A percentile compares a stretch with the other conserved stretches of the same genome.
phyloP scores from a whole-genome alignment of 805 yeast species.

The Wickerhamiella galacta region DNA sequence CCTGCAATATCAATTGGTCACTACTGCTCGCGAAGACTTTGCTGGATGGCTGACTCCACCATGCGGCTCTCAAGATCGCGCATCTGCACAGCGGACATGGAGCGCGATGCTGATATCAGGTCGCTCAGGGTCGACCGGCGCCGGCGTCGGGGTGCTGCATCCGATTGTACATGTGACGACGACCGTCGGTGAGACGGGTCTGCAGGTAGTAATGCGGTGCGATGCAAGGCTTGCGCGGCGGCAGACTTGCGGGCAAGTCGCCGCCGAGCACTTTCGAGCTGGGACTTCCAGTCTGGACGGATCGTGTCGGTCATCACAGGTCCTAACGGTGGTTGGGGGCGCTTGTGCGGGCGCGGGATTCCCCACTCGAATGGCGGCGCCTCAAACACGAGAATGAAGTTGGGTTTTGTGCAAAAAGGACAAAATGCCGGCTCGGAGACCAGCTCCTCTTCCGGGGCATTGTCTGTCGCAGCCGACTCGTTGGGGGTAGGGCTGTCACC shows the following conservation, averaged over 20 bases:
- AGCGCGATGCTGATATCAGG: slow-evolving; percentile 6
- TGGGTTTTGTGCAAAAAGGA: slow-evolving; percentile 81
- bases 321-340: slow-evolving; percentile 35
- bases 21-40: slow-evolving; percentile 9
- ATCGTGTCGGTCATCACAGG: slow-evolving; percentile 70
- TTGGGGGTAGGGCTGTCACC: slow-evolving; percentile 36
- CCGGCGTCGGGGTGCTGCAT: background rate
- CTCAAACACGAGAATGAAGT: slow-evolving; percentile 71
- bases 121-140: slow-evolving; percentile 5
- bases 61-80: slow-evolving; percentile 15
- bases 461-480: slow-evolving; percentile 21
- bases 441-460: slow-evolving; percentile 22
- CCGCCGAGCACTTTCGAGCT: slow-evolving; percentile 52
- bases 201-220: slow-evolving; percentile 50
- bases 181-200: background rate
- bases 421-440: slow-evolving; percentile 80
- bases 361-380: slow-evolving; percentile 43
- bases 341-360: slow-evolving; percentile 9
- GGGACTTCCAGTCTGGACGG: slow-evolving; percentile 85
- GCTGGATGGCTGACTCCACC: slow-evolving; percentile 15
- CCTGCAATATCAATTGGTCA: background rate
- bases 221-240: slow-evolving; percentile 86
- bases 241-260: slow-evolving; percentile 77
- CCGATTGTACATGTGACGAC: background rate
- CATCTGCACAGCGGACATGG: slow-evolving; percentile 9